phyloP scores from a whole-genome alignment of 768 basidiomycete species.

The Boletus vinaceobasis region DNA sequence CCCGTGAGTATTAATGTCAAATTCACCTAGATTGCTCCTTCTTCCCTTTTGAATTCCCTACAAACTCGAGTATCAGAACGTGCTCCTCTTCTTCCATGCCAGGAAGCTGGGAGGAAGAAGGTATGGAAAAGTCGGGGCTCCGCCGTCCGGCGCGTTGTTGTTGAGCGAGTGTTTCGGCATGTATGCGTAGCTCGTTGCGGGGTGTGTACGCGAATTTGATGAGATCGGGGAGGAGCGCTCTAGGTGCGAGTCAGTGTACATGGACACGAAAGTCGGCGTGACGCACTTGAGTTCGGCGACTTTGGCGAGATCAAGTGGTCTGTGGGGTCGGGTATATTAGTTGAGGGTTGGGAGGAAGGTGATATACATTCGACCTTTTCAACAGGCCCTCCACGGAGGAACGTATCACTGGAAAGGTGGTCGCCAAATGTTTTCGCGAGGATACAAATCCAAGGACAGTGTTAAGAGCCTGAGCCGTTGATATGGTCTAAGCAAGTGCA shows the following conservation, averaged over 20 bases:
- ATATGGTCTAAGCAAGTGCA: not conserved
- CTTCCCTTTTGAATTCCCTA: slow-evolving; percentile 40
- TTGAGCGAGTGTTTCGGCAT: slow-evolving; percentile 35
- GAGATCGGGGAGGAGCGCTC: slow-evolving; percentile 77
- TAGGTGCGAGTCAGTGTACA: slow-evolving; percentile 23
- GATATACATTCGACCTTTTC: slow-evolving; percentile 50
- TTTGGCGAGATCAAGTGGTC: slow-evolving; percentile 72
- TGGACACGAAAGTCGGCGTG: not conserved
- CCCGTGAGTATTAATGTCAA: not conserved
- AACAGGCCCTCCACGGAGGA: slow-evolving; percentile 78
- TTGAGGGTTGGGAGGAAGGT: not conserved
- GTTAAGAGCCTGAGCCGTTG: slow-evolving; percentile 64
- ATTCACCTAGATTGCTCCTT: slow-evolving; percentile 28
- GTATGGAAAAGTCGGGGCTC: slow-evolving; percentile 42
- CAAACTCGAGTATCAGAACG: slow-evolving; percentile 51
- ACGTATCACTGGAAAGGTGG: slow-evolving; percentile 71
- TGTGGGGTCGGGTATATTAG: slow-evolving; percentile 28
- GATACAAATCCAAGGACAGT: slow-evolving; percentile 87
- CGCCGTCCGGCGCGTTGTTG: slow-evolving; percentile 26
- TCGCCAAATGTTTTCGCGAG: slow-evolving; percentile 74
- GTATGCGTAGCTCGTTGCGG: slow-evolving; percentile 54
- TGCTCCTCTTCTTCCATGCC: slow-evolving; percentile 39
- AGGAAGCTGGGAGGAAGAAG: slow-evolving; percentile 26
- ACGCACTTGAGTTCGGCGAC: slow-evolving; percentile 81
- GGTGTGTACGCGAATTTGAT: slow-evolving; percentile 83